Conservation (phyloP, 2,329 filamentous ascomycete genomes). For the Verticillium zaregamsianum region DNA sequence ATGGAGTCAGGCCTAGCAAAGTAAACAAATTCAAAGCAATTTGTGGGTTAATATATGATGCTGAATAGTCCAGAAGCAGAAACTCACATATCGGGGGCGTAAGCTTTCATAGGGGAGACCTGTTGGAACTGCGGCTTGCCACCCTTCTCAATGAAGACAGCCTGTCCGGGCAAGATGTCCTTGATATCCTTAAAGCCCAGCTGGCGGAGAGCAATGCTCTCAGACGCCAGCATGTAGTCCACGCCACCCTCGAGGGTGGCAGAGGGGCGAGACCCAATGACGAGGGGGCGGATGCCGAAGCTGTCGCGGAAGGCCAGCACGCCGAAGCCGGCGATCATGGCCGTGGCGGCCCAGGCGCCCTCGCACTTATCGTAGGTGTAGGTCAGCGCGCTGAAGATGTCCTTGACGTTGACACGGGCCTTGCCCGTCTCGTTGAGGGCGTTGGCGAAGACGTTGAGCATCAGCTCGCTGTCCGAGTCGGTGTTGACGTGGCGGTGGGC, state of each 20-base stretch:
- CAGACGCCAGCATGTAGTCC: conserved; percentile 90
- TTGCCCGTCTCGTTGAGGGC: conserved; percentile 78
- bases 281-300: conserved; percentile 72
- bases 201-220: conserved; percentile 78
- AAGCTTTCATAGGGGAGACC: conserved; percentile 62
- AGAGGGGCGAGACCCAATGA: conserved; percentile 71
- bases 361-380: conserved; percentile 70
- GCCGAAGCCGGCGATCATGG: conserved; percentile 78
- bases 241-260: conserved; percentile 55
- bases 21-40: conserved; percentile 55
- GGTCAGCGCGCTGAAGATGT: conserved; percentile 68
- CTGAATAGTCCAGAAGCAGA: too few relatives aligned
- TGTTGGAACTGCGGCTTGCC: conserved; percentile 69
- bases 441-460: conserved; percentile 84
- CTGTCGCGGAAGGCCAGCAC: conserved; percentile 66
- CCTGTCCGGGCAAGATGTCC: conserved; percentile 79
- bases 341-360: conserved; percentile 75
- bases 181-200: conserved; percentile 73
- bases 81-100: conserved; percentile 67
- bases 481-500: conserved; percentile 87
- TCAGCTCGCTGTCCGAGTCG: conserved; percentile 81
- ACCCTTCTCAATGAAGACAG: conserved; percentile 80
- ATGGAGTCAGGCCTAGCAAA: conserved; percentile 63
- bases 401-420: conserved; percentile 71
- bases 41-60: too few relatives aligned